Base-by-base conservation (phyloP, 345 rosid genomes). In the Eutrema heterophyllum region DNA sequence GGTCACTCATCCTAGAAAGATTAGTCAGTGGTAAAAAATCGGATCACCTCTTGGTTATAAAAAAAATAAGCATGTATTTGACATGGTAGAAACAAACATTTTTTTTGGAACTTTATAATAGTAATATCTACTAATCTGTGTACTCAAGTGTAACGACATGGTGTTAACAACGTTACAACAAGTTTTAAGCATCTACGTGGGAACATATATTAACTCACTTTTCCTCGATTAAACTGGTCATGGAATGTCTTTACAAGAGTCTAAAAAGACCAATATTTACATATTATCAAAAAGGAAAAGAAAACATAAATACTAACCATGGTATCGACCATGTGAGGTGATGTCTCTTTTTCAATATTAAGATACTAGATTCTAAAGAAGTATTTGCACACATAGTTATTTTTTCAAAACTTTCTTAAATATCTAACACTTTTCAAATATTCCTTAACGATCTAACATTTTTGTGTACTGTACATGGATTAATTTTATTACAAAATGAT, bases 91-190 rank as follows among this genome's bases (percentile, higher is more conserved):
- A 70, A 46, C 26, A 67, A 26, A 43, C 1, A 13, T 40, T 11
- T 5, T 43, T 38, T 9, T 45, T 9, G 39, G 4, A 27, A n/a
- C 26, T n/a, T 40, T 4, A 7, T 2, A 32, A 11, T 71, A 39
- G 32, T 68, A 12, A 12, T 33, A 29, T 29, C 26, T 57, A 32
- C 9, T 45, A 6, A 26, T 39, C 5, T 60, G 32, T 60, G 41
- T 29, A 21, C 44, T 12, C 15, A 44, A 55, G 77, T 44, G 13
- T 58, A 58, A 60, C 33, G 74, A 75, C 68, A 75, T 62, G 35
- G 62, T 75, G 70, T 75, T 41, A 53, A 44, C 79, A 61, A 60
- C 58, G 53, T 53, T 68, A 75, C 74, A 51, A 24, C 33, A 68
- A 41, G 5, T 51, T 53, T 35, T 14, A 60, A 67, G 73, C 78